Evolutionary conservation across 306 rosid genomes (phyloP), one percentile per base, ranked within the genome.

Genomic region (Notholithocarpus densiflorus): DNA sequence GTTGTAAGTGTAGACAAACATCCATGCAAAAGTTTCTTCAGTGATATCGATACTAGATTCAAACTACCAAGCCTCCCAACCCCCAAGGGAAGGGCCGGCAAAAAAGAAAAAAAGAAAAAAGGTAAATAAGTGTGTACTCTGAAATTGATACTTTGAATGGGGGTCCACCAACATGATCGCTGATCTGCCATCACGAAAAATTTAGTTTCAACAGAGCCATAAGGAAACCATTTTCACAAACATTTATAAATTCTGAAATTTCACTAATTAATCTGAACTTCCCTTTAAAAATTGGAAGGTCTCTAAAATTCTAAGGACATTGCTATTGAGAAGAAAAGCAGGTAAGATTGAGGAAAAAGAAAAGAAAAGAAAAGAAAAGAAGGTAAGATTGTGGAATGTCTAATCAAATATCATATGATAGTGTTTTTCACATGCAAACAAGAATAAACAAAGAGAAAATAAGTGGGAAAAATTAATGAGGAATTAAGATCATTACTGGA

Each of bases 131-230:
- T 76, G 61, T 15, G 27, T 80, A 86, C 89, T 86, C 86, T 59
- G 84, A 73, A 53, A 80, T 78, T 29, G 89, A 86, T 21, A 86
- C 86, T 73, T 61, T 80, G 80, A 82, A 86, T 12, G 89, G 89
- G 2, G 89, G 86, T 70, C 89, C 84, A 76, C 86, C 89, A 77
- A 43, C 48, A 68, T 73, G 82, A 56, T 86, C 71, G 55, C 76
- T 43, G 3, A 74, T 76, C 86, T 82, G 83, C 75, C 75, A 82
- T 19, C 12, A 71, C 24, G 72, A 17, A 68, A 52, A 51, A 56
- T 76, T 77, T 32, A 66, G 29, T 72, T 59, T 71, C 21, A 74
- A 27, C 19, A 59, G 4, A 57, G 65, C 24, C 55, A 54, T 75
- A 72, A 34, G 72, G 23, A 78, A 68, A 24, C 66, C 21, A 69